Evolutionary conservation across 2,329 filamentous ascomycete species (phyloP).

Genomic region (Colletotrichum spinosum): DNA sequence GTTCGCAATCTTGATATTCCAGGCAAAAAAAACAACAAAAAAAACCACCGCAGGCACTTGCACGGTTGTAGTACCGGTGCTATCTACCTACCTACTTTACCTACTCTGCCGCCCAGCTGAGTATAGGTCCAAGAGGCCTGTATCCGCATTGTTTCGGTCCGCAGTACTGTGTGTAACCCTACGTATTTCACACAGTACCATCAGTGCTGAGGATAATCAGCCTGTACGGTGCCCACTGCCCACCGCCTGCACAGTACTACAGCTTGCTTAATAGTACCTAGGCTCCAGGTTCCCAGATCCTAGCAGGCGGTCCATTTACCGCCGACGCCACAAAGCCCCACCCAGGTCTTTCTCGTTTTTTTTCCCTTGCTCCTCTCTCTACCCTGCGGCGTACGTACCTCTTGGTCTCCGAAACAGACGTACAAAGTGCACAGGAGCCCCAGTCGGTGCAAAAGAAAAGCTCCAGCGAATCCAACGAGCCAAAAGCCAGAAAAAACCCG

Average conservation of each 20-base stretch:
- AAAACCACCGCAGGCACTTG: too few relatives aligned
- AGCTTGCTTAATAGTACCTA: background rate
- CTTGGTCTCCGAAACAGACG: conserved; percentile 32
- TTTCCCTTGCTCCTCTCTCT: background rate
- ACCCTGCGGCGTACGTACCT: background rate
- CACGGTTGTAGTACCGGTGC: too few relatives aligned
- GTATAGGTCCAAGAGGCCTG: too few relatives aligned
- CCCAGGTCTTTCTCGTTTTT: conserved; percentile 27
- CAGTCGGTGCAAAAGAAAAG: conserved; percentile 27
- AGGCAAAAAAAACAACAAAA: too few relatives aligned
- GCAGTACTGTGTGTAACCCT: too few relatives aligned
- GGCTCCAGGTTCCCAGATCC: conserved; percentile 28
- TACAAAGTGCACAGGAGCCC: conserved; percentile 35
- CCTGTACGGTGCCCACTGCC: too few relatives aligned
- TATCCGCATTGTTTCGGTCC: too few relatives aligned
- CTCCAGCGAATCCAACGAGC: conserved; percentile 36
- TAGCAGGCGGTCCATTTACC: conserved; percentile 33
- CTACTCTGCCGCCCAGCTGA: too few relatives aligned
- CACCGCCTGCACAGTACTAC: background rate
- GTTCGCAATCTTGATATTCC: too few relatives aligned
- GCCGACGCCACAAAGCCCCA: conserved; percentile 35
- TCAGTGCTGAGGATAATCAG: too few relatives aligned
- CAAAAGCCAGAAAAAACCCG: conserved; percentile 38
- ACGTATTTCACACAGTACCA: too few relatives aligned
- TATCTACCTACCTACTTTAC: too few relatives aligned